Percentiles rank a stretch among this genome's conserved stretches.
Conservation (phyloP, 352 stramenopile genomes). For the Phytophthora megakarya region DNA sequence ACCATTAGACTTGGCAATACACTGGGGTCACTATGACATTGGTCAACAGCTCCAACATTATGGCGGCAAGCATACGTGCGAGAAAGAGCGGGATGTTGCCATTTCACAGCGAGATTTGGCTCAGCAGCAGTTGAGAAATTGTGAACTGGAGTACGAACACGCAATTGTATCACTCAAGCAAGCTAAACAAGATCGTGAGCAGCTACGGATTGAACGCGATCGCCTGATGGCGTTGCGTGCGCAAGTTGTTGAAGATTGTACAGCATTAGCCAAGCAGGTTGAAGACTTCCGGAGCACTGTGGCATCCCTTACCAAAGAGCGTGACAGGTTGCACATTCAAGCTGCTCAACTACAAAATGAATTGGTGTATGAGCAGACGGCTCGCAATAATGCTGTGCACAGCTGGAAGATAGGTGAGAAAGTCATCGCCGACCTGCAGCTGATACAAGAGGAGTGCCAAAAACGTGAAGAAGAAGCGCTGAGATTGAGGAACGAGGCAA, state of each 20-base stretch:
- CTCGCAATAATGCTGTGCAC: slow-evolving; percentile 52
- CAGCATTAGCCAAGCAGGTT: slow-evolving; percentile 20
- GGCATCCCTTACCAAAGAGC: slow-evolving; percentile 22
- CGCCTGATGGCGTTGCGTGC: slow-evolving; percentile 34
- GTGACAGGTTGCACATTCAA: slow-evolving; percentile 36
- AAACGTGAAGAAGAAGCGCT: slow-evolving; percentile 60
- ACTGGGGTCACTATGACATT: slow-evolving; percentile 61
- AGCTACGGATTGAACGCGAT: slow-evolving; percentile 56
- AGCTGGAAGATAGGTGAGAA: slow-evolving; percentile 55
- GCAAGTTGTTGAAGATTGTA: slow-evolving; percentile 23
- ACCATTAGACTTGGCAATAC: slow-evolving; percentile 56
- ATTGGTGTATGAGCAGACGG: slow-evolving; percentile 35
- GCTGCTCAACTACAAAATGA: slow-evolving; percentile 34
- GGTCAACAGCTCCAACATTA: slow-evolving; percentile 63
- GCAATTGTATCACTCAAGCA: slow-evolving; percentile 36
- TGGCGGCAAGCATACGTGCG: slow-evolving; percentile 60
- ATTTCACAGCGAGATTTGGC: slow-evolving; percentile 58
- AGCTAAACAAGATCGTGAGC: slow-evolving; percentile 55
- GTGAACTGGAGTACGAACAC: slow-evolving; percentile 42
- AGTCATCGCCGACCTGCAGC: slow-evolving; percentile 47
- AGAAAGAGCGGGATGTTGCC: slow-evolving; percentile 59
- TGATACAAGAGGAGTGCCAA: slow-evolving; percentile 41
- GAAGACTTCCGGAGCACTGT: slow-evolving; percentile 19
- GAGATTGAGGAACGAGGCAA: slow-evolving; percentile 49
- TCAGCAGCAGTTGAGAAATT: slow-evolving; percentile 42